Evolutionary conservation across 1,139 yeast genomes (phyloP), one percentile per base, ranked within the genome.

Genomic region (Hyphopichia khmerensis): DNA sequence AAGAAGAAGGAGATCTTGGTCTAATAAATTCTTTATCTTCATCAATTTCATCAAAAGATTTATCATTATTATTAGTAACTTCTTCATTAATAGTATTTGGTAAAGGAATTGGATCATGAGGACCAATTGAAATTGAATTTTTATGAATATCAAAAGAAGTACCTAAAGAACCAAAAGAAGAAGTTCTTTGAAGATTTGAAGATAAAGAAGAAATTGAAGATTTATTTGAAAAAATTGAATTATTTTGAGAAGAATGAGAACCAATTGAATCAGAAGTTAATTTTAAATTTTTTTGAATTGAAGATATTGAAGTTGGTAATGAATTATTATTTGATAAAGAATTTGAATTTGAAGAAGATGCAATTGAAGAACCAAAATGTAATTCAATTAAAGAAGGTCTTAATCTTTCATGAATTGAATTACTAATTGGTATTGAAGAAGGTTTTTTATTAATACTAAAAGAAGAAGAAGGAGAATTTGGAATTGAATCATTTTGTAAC

Each of bases 331-430:
- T 11, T 16, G 38, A 36, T 9, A 24, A n/a, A 15, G 38, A 30
- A 4, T 24, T 30, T 7, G 38, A 17, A 9, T 14, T 18, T 7
- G 40, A 31, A 10, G 17, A 15, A 4, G 26, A 13, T 14, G 14
- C 15, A 5, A 14, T 31, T 19, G 27, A 7, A 31, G 44, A 39
- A 11, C 57, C 57, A 35, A 50, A 49, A 47, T 73, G 72, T 33
- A 72, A 51, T 47, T 75, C 79, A 33, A 69, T 53, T 35, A 75
- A 57, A 2, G 78, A 71, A 0, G 79, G 78, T 40, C 79, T 61
- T 37, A 74, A 50, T 36, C 62, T 58, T 27, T 71, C 72, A 17
- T 58, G 64, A 26, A 59, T 38, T 10, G 59, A 49, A 21, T 48
- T 46, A 17, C 45, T 43, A 27, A 50, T 48, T 2, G 62, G 59